Conservation (phyloP, 495 filamentous ascomycete genomes). For the Aspergillus cristatus region DNA sequence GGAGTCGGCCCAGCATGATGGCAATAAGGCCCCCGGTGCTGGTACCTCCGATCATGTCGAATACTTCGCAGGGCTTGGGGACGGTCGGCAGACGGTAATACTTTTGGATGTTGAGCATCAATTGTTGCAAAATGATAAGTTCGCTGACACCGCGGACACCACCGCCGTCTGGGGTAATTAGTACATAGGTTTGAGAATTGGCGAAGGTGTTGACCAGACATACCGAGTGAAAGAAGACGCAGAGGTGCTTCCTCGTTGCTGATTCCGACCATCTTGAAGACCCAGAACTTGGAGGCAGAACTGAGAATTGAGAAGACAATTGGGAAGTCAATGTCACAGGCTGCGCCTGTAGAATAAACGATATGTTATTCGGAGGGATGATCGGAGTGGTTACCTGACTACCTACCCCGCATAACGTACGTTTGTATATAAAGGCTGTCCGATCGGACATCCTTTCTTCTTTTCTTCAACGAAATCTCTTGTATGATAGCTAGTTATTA, state of each 20-base stretch:
- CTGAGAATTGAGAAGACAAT: too few species aligned
- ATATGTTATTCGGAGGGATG: too few species aligned
- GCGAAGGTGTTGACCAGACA: not conserved
- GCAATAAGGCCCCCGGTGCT: constrained; percentile 51
- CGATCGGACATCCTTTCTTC: too few species aligned
- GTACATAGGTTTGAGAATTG: constrained; percentile 5
- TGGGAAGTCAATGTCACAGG: too few species aligned
- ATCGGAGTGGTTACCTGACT: too few species aligned
- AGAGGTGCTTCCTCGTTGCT: not conserved
- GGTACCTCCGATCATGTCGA: not conserved
- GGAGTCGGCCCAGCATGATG: constrained; percentile 41
- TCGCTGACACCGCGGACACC: constrained; percentile 37
- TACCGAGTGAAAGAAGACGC: constrained; percentile 6
- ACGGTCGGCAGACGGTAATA: not conserved
- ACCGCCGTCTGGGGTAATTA: constrained; percentile 23
- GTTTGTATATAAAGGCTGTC: too few species aligned
- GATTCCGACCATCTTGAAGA: constrained; percentile 5
- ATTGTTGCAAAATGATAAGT: constrained; percentile 23
- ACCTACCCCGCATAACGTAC: too few species aligned
- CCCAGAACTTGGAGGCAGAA: too few species aligned
- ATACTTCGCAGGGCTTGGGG: not conserved
- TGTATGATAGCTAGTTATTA: too few species aligned
- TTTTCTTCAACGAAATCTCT: too few species aligned
- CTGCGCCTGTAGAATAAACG: too few species aligned
- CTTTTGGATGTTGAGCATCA: not conserved